phyloP scores from a whole-genome alignment of 306 rosid genomes.

The Casuarina equisetifolia region DNA sequence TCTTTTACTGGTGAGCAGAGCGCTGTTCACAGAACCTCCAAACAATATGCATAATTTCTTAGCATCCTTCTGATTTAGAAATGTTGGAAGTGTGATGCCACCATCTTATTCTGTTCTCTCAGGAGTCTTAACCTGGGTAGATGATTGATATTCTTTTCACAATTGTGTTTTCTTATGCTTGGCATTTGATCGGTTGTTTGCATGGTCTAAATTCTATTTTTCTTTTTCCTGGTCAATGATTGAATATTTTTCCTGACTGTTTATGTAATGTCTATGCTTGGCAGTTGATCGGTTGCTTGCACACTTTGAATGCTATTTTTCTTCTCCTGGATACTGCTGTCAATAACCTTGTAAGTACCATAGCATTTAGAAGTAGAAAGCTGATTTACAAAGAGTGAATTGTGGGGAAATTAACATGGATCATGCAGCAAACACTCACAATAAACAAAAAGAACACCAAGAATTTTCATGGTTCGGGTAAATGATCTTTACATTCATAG shows the following conservation, averaged over 20 bases:
- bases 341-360: constrained; percentile 68
- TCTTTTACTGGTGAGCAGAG: background rate
- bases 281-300: constrained; percentile 81
- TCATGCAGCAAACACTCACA: too few species aligned
- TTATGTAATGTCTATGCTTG: constrained; percentile 11
- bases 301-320: constrained; percentile 60
- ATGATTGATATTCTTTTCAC: background rate
- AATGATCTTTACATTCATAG: too few species aligned
- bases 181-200: too few species aligned
- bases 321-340: constrained; percentile 68
- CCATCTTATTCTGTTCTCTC: background rate
- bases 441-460: too few species aligned
- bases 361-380: background rate
- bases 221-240: too few species aligned
- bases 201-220: too few species aligned
- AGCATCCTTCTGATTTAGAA: background rate
- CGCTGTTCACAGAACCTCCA: background rate
- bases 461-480: too few species aligned
- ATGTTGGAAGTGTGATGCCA: background rate
- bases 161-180: too few species aligned
- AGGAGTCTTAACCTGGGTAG: background rate
- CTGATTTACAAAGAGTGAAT: constrained; percentile 1
- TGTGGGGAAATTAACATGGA: background rate
- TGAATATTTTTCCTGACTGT: background rate
- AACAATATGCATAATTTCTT: background rate